Evolutionary conservation across 1,284 basidiomycete genomes (phyloP).

Genomic region (Ustilago loliicola): DNA sequence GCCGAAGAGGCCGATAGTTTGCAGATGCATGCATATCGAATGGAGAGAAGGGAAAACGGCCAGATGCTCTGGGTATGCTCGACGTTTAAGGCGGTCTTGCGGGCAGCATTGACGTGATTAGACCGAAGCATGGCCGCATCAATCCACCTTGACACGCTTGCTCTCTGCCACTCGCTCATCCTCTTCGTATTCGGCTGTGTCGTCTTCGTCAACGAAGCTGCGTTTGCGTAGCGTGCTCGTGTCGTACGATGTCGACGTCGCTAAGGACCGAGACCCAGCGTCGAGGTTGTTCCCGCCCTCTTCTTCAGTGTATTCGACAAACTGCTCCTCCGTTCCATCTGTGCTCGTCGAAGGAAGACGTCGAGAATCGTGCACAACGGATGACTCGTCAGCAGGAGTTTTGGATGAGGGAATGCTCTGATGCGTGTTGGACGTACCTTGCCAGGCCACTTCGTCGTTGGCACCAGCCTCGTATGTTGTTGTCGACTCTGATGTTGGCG

Average conservation of each 20-base stretch:
- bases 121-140: not conserved
- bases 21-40: not conserved
- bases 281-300: slow-evolving; percentile 10
- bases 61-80: not conserved
- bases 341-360: not conserved
- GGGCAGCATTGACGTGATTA: not conserved
- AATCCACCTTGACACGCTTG: slow-evolving; percentile 47
- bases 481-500: slow-evolving; percentile 11
- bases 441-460: slow-evolving; percentile 22
- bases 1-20: not conserved
- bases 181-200: slow-evolving; percentile 33
- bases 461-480: slow-evolving; percentile 14
- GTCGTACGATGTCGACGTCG: slow-evolving; percentile 10
- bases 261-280: slow-evolving; percentile 6
- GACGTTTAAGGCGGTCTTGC: not conserved
- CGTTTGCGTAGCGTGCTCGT: slow-evolving; percentile 32
- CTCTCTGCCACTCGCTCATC: slow-evolving; percentile 38
- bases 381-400: slow-evolving; percentile 4
- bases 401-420: not conserved
- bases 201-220: slow-evolving; percentile 30
- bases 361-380: not conserved
- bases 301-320: slow-evolving; percentile 53
- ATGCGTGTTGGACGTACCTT: slow-evolving; percentile 17
- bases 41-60: not conserved
- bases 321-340: slow-evolving; percentile 47